Conservation (phyloP, 495 filamentous ascomycete species). For the Lasiosphaeria hispida region DNA sequence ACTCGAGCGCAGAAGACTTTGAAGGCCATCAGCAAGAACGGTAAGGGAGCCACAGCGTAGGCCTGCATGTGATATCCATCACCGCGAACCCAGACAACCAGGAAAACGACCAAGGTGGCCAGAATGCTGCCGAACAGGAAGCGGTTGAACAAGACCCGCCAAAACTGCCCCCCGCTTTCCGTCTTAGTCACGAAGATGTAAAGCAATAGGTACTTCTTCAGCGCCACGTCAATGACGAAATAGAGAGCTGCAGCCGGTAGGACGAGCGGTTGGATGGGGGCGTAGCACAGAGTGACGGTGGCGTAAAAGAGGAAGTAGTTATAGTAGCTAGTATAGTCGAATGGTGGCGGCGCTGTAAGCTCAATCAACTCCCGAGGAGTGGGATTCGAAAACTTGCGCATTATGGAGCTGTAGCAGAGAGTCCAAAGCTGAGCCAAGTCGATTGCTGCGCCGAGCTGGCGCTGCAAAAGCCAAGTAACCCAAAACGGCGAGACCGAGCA, state of each 20-base stretch:
- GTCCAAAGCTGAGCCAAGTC: conserved; percentile 84
- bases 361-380: conserved; percentile 93
- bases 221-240: conserved; percentile 78
- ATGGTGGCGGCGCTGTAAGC: conserved; percentile 84
- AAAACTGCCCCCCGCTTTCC: conserved; percentile 92
- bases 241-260: conserved; percentile 90
- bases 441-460: conserved; percentile 85
- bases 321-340: conserved; percentile 96
- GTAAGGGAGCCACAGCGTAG: conserved; percentile 69
- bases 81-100: conserved; percentile 63
- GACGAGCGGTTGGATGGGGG: conserved; percentile 82
- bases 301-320: conserved; percentile 94
- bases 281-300: conserved; percentile 84
- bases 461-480: conserved; percentile 88
- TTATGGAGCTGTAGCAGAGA: conserved; percentile 75
- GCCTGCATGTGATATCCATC: conserved; percentile 54
- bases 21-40: conserved; percentile 78
- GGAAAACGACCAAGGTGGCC: conserved; percentile 73
- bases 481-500: conserved; percentile 85
- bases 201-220: conserved; percentile 93
- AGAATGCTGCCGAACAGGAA: conserved; percentile 80
- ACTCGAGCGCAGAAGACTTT: conserved; percentile 75
- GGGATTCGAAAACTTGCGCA: conserved; percentile 76
- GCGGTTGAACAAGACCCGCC: conserved; percentile 88
- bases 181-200: conserved; percentile 96